A percentile compares a stretch with the other conserved stretches of the same genome.
phyloP scores from a whole-genome alignment of 257 asterid genomes.

The Penstemon newberryi region DNA sequence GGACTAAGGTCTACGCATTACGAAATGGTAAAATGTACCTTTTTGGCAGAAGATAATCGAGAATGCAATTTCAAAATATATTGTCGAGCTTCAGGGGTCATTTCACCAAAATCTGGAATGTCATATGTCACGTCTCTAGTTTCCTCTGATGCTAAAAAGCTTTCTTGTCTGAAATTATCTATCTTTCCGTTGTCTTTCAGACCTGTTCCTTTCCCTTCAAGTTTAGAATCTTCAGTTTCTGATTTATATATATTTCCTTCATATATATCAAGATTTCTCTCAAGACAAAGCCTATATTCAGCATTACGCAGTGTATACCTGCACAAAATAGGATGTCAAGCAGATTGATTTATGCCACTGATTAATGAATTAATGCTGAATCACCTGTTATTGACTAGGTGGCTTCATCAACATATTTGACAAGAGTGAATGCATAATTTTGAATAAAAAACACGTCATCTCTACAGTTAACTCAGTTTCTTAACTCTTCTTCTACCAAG shows the following conservation, averaged over 20 bases:
- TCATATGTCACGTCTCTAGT: constrained; percentile 37
- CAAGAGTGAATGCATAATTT: neutral
- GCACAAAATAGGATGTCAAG: constrained; percentile 23
- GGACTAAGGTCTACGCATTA: neutral
- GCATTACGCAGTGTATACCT: constrained; percentile 94
- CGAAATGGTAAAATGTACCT: constrained; percentile 40
- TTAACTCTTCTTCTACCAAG: neutral
- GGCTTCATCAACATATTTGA: neutral
- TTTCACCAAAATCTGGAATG: constrained; percentile 67
- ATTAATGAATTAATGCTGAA: neutral
- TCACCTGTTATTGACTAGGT: neutral
- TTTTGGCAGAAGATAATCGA: constrained; percentile 63
- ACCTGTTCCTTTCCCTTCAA: constrained; percentile 37
- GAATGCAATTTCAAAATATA: constrained; percentile 64
- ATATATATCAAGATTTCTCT: constrained; percentile 75
- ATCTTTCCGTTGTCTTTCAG: constrained; percentile 30
- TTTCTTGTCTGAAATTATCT: constrained; percentile 35
- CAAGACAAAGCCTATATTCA: constrained; percentile 88
- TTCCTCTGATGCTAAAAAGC: constrained; percentile 42
- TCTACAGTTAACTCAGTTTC: neutral
- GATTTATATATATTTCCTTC: constrained; percentile 47
- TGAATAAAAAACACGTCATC: neutral
- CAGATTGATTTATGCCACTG: neutral
- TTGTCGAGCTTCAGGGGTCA: constrained; percentile 75
- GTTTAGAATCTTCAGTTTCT: constrained; percentile 38